Base-by-base conservation (phyloP, 306 rosid genomes). In the Medicago arabica region DNA sequence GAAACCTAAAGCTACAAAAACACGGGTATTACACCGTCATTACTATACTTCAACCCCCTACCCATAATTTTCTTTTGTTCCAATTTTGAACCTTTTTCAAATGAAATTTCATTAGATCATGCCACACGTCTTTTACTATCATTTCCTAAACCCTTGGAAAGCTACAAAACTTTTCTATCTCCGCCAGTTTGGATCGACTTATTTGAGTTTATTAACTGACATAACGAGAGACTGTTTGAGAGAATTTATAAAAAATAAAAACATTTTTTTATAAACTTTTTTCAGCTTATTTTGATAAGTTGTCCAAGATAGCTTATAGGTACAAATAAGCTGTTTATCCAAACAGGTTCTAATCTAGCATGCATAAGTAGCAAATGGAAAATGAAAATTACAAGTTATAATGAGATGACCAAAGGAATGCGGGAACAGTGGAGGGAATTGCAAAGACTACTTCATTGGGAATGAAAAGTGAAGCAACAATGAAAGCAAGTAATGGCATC, bases 371-470 rank as follows among this genome's bases (percentile, higher is more conserved):
- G 4, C 36, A 76, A 67, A 8, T 11, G 51, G 15, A 4, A 68
- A 57, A 12, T 58, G 2, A 28, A 0, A 0, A 15, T 16, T 70
- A 85, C 90, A 75, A 66, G 40, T 79, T 65, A 60, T 83, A 84
- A 77, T 89, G 85, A 16, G 95, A 86, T 3, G 96, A 90, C 98
- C 98, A 94, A 64, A 94, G 90, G 58, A 94, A 90, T 54, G 98
- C 98, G 4, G 98, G 96, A 66, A 78, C 88, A 2, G 97, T 90
- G 71, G 93, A 87, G 8, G 92, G 84, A 74, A 28, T 59, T 40
- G 90, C 31, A 28, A 28, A 81, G 8, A 84, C 69, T 43, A 83
- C 58, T 31, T 18, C 49, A 21, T 75, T 62, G 4, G 88, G 89
- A 75, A 83, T 17, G 12, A 75, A 57, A 72, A 83, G 13, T 13